Base-by-base conservation (phyloP, 2,329 filamentous ascomycete genomes). In the Phaeosphaeria sp. region DNA sequence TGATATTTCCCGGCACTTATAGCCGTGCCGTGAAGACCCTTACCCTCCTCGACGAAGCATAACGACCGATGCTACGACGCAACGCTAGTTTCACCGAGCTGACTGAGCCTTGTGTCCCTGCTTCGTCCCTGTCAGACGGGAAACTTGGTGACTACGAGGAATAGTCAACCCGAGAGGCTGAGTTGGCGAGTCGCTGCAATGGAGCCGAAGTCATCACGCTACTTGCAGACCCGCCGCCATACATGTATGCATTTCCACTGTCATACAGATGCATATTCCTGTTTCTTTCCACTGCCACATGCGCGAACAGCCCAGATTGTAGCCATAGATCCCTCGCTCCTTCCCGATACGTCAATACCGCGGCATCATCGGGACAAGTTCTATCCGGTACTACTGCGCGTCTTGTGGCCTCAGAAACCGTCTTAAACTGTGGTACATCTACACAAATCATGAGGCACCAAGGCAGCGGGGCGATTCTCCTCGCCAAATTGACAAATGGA, bases 401-500 rank as follows among this genome's bases (percentile, higher is more conserved):
- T 15, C 13, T 11, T 11, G 25, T 11, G 30, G 51, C 46, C 47
- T 51, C 46, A 47, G 30, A 22, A 43, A 43, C 20, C 46, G 25
- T 27, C 5, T 27, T 46, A 25, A 46, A 15, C 17, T n/a, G 30
- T 43, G 48, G 41, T 33, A 27, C 21, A 18, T 43, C 36, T 46
- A 51, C 33, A 52, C 54, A 47, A 21, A 36, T 55, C 54, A 55
- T 56, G 50, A 47, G 50, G 20, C 53, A 41, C 27, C 23, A 46
- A 11, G 42, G 15, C 47, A 56, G 53, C 46, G 50, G 54, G 52
- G 48, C 47, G 36, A 36, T 39, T 49, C 52, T 51, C 50, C 21
- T 54, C 55, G 56, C 49, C 46, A 41, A 60, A 22, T 22, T 21
- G 41, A 48, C 56, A 57, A 47, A 44, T 58, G 33, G 15, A 39